A percentile compares a stretch with the other conserved stretches of the same genome.
Conservation (phyloP, 495 filamentous ascomycete species). For the Aspergillus avenaceus region DNA sequence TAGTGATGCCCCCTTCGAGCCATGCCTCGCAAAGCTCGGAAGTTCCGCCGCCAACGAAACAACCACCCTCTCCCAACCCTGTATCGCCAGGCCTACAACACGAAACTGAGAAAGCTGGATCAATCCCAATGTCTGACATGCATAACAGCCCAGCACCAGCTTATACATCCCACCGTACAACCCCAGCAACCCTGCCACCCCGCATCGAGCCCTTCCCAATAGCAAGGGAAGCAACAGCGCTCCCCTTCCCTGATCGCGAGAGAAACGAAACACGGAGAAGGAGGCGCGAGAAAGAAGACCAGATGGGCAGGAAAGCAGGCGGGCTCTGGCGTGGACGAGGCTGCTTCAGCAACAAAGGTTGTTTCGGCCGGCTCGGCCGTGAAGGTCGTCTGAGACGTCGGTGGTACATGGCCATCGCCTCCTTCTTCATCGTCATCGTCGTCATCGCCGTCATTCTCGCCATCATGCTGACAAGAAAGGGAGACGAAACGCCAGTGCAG, state of each 20-base stretch:
- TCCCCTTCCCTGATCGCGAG: conserved; percentile 29
- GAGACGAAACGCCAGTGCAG: conserved; percentile 36
- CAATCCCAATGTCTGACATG: conserved; percentile 45
- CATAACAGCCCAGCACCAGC: conserved; percentile 31
- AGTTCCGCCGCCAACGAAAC: conserved; percentile 8
- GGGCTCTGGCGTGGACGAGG: conserved; percentile 59
- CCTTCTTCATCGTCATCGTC: conserved; percentile 53
- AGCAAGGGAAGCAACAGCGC: conserved; percentile 18
- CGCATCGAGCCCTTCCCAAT: conserved; percentile 20
- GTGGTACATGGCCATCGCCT: conserved; percentile 52
- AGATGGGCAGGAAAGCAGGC: conserved; percentile 47
- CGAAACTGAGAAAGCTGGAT: conserved; percentile 36
- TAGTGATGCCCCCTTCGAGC: conserved; percentile 25
- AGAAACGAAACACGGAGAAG: conserved; percentile 51
- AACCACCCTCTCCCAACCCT: conserved; percentile 22
- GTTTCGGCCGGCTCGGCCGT: conserved; percentile 56
- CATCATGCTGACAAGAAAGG: conserved; percentile 53
- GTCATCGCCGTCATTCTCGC: conserved; percentile 57
- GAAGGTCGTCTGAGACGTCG: conserved; percentile 62
- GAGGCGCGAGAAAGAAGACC: conserved; percentile 61
- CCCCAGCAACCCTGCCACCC: conserved; percentile 20
- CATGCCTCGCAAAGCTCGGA: not conserved
- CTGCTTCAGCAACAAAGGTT: conserved; percentile 54
- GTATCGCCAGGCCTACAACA: conserved; percentile 39
- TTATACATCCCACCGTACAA: conserved; percentile 19